phyloP scores from a whole-genome alignment of 1,284 basidiomycete genomes.

The Cryptococcus amylolentus region DNA sequence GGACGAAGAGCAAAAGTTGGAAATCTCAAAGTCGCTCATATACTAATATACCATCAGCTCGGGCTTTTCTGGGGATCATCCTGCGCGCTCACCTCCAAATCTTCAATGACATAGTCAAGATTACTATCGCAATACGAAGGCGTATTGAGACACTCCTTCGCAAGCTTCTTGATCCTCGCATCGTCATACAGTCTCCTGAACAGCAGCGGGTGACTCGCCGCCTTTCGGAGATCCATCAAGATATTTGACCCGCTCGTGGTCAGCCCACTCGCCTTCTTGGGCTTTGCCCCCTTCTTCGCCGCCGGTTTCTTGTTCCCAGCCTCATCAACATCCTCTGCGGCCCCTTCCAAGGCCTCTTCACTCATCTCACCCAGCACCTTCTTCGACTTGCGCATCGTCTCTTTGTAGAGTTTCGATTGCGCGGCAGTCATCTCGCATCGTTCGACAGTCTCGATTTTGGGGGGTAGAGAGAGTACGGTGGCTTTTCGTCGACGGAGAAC shows the following conservation, averaged over 20 bases:
- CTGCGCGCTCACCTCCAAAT: conserved; percentile 59
- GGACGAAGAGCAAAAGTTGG: conserved; percentile 63
- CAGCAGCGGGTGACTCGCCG: conserved; percentile 91
- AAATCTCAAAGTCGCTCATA: conserved; percentile 93
- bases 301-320: conserved; percentile 53
- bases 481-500: conserved; percentile 93
- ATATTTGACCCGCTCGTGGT: conserved; percentile 58
- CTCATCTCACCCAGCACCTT: conserved; percentile 67
- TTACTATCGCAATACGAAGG: conserved; percentile 75
- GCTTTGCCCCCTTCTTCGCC: conserved; percentile 69
- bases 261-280: conserved; percentile 45
- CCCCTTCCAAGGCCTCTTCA: conserved; percentile 51
- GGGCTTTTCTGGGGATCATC: background rate
- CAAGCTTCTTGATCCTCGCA: conserved; percentile 67
- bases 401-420: conserved; percentile 80
- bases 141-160: conserved; percentile 82
- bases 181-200: conserved; percentile 84
- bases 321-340: conserved; percentile 39
- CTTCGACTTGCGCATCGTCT: conserved; percentile 76
- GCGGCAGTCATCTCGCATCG: conserved; percentile 88
- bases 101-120: conserved; percentile 79
- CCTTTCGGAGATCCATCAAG: conserved; percentile 93
- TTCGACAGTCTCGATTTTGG: conserved; percentile 86
- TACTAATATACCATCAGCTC: conserved; percentile 1
- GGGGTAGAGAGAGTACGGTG: conserved; percentile 84